A percentile compares a stretch with the other conserved stretches of the same genome.
These are phyloP conservation scores for Thelephora terrestris DNA, from an alignment of 1,284 basidiomycete species.

Conservation along the genomic window DNA sequence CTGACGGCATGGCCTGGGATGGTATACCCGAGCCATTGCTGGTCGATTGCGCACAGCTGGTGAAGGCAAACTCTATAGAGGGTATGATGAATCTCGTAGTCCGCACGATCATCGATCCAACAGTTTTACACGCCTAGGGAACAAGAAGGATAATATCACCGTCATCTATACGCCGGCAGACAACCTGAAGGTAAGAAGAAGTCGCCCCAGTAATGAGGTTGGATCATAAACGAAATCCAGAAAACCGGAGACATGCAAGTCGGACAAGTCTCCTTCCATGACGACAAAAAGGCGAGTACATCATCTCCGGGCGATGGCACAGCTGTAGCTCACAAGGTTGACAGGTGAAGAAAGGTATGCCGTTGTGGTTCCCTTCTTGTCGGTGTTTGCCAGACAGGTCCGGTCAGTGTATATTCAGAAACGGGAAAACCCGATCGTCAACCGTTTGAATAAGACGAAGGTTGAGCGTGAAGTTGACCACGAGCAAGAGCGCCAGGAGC, in stretches of 20 bases:
- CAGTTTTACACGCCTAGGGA: constrained; percentile 42
- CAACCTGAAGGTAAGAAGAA: constrained; percentile 67
- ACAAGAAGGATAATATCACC: constrained; percentile 91
- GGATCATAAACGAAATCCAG: constrained; percentile 25
- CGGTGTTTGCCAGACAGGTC: background rate
- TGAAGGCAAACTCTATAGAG: constrained; percentile 97
- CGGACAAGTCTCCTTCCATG: constrained; percentile 92
- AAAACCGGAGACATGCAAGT: constrained; percentile 97
- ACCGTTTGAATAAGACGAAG: constrained; percentile 94
- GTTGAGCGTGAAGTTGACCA: constrained; percentile 80
- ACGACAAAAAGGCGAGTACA: constrained; percentile 63
- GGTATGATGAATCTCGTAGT: constrained; percentile 37
- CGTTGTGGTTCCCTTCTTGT: background rate
- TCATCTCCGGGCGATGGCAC: background rate
- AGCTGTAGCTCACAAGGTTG: background rate
- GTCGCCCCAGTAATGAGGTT: background rate
- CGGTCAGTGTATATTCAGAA: constrained; percentile 61
- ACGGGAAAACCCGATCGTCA: constrained; percentile 86
- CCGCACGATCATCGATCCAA: constrained; percentile 4
- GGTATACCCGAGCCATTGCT: constrained; percentile 73
- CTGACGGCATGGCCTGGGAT: constrained; percentile 78
- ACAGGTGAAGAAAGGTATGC: constrained; percentile 70
- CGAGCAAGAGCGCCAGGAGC: constrained; percentile 78
- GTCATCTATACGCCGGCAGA: constrained; percentile 91
- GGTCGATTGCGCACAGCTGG: constrained; percentile 85